These are phyloP conservation scores for Debaryomyces nepalensis DNA, from an alignment of 1,139 yeast species.

Conservation along the genomic window DNA sequence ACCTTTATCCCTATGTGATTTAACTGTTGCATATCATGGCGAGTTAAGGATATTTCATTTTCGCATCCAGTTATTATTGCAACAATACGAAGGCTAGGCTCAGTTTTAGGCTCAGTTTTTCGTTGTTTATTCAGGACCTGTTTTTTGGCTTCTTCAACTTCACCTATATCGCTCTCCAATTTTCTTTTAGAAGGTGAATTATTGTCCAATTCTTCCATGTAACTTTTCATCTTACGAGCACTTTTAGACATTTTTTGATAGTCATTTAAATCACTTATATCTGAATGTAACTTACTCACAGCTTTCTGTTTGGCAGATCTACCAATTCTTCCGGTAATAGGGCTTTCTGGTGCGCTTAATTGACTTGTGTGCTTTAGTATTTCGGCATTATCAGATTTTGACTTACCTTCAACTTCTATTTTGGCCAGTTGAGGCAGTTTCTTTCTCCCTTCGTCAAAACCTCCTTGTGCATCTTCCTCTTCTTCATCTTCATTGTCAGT, in stretches of 20 bases:
- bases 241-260: slow-evolving; percentile 56
- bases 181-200: slow-evolving; percentile 18
- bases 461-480: neutral
- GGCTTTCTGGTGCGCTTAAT: neutral
- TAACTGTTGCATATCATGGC: slow-evolving; percentile 38
- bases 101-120: slow-evolving; percentile 13
- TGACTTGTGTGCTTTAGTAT: neutral
- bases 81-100: slow-evolving; percentile 24
- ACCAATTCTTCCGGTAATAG: slow-evolving; percentile 24
- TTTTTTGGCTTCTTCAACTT: slow-evolving; percentile 14
- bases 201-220: slow-evolving; percentile 39
- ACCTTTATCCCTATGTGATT: slow-evolving; percentile 46
- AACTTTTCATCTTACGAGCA: slow-evolving; percentile 41
- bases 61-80: slow-evolving; percentile 73
- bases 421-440: too few relatives aligned
- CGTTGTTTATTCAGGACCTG: slow-evolving; percentile 12
- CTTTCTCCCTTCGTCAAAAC: neutral
- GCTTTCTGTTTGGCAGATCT: slow-evolving; percentile 70
- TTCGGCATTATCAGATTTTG: too few relatives aligned
- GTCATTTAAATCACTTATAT: slow-evolving; percentile 67
- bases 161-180: slow-evolving; percentile 14
- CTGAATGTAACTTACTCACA: slow-evolving; percentile 64
- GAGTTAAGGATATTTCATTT: slow-evolving; percentile 39
- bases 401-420: too few relatives aligned
- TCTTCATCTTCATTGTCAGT: slow-evolving; percentile 1